These are phyloP conservation scores for Solanum appendiculatum DNA, from an alignment of 257 asterid species.

Conservation along the genomic window DNA sequence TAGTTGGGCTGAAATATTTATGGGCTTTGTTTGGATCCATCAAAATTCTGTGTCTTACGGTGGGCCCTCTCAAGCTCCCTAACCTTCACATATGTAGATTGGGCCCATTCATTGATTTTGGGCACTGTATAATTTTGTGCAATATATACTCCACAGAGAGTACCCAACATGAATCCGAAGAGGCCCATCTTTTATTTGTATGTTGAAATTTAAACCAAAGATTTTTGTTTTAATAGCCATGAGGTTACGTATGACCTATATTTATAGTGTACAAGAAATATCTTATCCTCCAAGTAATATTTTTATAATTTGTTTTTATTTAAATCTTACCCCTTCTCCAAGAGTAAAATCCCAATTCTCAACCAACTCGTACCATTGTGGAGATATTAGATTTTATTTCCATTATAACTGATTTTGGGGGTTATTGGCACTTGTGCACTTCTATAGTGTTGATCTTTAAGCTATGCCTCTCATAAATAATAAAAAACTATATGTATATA, in stretches of 20 bases:
- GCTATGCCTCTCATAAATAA: not conserved
- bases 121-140: slow-evolving; percentile 36
- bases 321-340: not conserved
- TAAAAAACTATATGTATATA: not conserved
- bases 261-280: not conserved
- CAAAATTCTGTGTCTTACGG: not conserved
- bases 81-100: not conserved
- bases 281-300: not conserved
- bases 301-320: not conserved
- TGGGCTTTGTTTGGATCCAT: not conserved
- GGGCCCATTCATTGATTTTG: slow-evolving; percentile 8
- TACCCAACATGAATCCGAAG: slow-evolving; percentile 26
- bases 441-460: no score
- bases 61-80: not conserved
- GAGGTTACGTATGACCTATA: not conserved
- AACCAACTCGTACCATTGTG: not conserved
- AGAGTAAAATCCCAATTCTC: not conserved
- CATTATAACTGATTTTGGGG: not conserved
- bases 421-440: not conserved
- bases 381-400: not conserved
- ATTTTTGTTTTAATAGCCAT: not conserved
- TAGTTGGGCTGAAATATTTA: not conserved
- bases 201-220: not conserved
- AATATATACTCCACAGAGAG: slow-evolving; percentile 23
- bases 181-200: not conserved